phyloP scores from a whole-genome alignment of 2,329 filamentous ascomycete species.

The Dryadomyces quercivorus region DNA sequence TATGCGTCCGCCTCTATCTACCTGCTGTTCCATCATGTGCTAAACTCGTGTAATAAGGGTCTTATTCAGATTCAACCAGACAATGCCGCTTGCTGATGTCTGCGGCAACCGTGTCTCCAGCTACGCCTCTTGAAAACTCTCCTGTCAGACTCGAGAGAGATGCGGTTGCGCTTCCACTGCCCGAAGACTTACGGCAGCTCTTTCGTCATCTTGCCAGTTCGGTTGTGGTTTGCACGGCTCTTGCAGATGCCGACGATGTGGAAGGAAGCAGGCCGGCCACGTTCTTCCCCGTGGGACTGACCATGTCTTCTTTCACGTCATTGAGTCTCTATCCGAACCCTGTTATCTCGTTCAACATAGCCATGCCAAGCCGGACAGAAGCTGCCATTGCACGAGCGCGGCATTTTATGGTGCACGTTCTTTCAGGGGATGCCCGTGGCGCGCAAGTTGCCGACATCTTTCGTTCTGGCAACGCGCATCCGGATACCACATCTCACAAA shows the following conservation, averaged over 20 bases:
- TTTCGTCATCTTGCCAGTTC: conserved; percentile 20
- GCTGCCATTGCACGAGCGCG: conserved; percentile 33
- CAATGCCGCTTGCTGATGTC: neutral
- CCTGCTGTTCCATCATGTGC: neutral
- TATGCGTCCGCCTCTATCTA: neutral
- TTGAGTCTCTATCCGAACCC: conserved; percentile 39
- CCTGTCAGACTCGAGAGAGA: neutral
- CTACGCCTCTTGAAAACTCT: neutral
- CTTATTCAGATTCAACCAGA: neutral
- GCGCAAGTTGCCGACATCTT: conserved; percentile 40
- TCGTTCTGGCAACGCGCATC: conserved; percentile 31
- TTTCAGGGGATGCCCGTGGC: conserved; percentile 33
- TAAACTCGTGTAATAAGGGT: neutral
- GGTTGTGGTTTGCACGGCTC: conserved; percentile 21
- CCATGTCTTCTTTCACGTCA: conserved; percentile 48
- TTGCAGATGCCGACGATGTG: conserved; percentile 4
- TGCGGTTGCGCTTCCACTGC: conserved; percentile 14
- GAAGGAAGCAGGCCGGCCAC: conserved; percentile 4
- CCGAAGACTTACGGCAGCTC: conserved; percentile 23
- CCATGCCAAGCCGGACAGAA: conserved; percentile 41
- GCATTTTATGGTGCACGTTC: conserved; percentile 43
- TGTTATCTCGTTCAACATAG: conserved; percentile 44
- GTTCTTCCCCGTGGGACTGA: conserved; percentile 35
- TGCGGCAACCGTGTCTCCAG: neutral
- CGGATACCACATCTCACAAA: conserved; percentile 1